Evolutionary conservation across 2,329 filamentous ascomycete species (phyloP), one percentile per base, ranked within the genome.

Genomic region (Epichloe coenophiala): DNA sequence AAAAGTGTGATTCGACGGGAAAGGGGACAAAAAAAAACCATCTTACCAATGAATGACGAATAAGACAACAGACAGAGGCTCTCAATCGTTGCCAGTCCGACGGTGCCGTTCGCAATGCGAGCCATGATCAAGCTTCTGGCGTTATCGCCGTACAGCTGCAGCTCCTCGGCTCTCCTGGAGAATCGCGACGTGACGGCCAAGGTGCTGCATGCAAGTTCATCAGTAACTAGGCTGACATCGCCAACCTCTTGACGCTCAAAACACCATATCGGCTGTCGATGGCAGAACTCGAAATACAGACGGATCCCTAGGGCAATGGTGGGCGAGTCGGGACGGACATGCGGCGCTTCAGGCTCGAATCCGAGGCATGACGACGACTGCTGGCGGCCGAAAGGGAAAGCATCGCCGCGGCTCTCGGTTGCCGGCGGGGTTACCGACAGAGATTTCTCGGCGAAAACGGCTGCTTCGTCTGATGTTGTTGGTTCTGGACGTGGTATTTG

Each of bases 31-130:
- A 12, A 23, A 6, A 23, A 23, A 23, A 23, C 23, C 4, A 17
- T 12, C 58, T 37, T 68, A 72, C 73, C 72, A 48, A 75, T 68
- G 50, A 76, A 76, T 0, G 67, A 70, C 3, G 71, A 72, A 44
- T 73, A 75, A 0, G 72, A 69, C 1, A 76, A 63, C 4, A 76
- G 59, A 58, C 74, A 76, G 7, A 76, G 55, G 54, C 72, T 74
- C 54, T 76, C 72, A 3, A 76, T 70, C 0, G 73, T 76, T 15
- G 67, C 62, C 2, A 76, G 59, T 47, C 71, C 69, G 2, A 76
- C 73, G 0, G 70, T 68, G 2, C 73, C 73, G 51, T 74, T 73
- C 1, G 73, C 72, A 37, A 76, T 70, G 19, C 72, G 70, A 5
- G 74, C 64, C 72, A 75, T 76, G 55, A 63, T 67, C 55, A 66